A percentile compares a stretch with the other conserved stretches of the same genome.
Evolutionary conservation across 2,329 filamentous ascomycete genomes (phyloP).

Genomic region (Sodiomyces alkalinus): DNA sequence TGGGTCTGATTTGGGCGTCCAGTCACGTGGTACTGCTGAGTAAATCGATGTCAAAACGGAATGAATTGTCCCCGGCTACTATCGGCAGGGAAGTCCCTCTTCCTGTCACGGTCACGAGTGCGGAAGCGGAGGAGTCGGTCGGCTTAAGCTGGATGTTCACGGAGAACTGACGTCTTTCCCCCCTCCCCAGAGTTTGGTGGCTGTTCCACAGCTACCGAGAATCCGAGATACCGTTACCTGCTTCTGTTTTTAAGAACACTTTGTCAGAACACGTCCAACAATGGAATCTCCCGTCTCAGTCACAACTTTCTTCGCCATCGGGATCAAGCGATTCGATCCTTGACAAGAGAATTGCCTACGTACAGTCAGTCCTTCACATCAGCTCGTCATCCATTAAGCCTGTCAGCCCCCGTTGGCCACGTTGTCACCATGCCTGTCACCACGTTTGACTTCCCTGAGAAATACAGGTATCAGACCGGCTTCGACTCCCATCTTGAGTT

Average conservation of each 20-base stretch:
- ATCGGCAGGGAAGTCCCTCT: no score
- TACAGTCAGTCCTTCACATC: neutral
- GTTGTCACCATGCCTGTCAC: constrained; percentile 30
- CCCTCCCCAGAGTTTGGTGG: no score
- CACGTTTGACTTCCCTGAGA: constrained; percentile 30
- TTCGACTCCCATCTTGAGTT: constrained; percentile 68
- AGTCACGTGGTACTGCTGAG: no score
- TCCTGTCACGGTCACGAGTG: no score
- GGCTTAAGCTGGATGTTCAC: no score
- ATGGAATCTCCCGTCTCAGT: neutral
- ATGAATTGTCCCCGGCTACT: constrained; percentile 8
- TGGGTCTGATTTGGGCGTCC: no score
- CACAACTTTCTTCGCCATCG: neutral
- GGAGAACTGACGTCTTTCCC: no score
- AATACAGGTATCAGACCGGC: constrained; percentile 65
- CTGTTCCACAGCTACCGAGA: no score
- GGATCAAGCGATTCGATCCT: neutral
- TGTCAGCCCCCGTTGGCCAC: neutral
- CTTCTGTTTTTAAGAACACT: neutral
- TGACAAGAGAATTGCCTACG: neutral
- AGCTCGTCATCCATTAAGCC: neutral
- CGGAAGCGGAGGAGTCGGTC: no score
- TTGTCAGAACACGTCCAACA: neutral
- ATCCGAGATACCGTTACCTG: no score
- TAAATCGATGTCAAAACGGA: no score